Conservation (phyloP, 2,329 filamentous ascomycete genomes). For the Exserohilum rostratum region DNA sequence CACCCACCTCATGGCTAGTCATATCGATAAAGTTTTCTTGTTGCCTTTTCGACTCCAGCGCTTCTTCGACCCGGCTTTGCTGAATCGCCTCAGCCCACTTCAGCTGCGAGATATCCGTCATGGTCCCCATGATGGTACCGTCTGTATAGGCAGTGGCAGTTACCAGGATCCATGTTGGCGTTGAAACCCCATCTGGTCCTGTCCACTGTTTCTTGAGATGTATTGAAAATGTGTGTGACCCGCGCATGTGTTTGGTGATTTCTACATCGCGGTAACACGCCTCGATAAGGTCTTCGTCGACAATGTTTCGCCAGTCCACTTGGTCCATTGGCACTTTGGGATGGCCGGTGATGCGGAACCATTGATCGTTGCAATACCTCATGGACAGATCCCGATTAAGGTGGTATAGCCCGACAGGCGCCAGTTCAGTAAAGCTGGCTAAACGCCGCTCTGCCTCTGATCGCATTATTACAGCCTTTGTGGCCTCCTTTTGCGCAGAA, state of each 20-base stretch:
- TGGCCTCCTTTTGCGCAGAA: constrained; percentile 30
- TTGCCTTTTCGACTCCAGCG: constrained; percentile 26
- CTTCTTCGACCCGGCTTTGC: constrained; percentile 15
- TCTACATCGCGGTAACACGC: constrained; percentile 8
- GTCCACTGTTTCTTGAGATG: constrained; percentile 24
- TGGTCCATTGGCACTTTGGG: constrained; percentile 12
- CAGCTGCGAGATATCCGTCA: constrained; percentile 43
- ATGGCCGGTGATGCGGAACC: constrained; percentile 22
- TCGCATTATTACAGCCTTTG: constrained; percentile 15
- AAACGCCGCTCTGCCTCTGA: constrained; percentile 25
- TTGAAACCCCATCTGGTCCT: constrained; percentile 18
- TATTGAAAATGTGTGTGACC: constrained; percentile 14
- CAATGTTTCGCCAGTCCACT: constrained; percentile 10
- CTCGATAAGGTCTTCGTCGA: constrained; percentile 6
- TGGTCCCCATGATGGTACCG: constrained; percentile 31
- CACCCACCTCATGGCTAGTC: constrained; percentile 25
- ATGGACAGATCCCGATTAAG: constrained; percentile 21
- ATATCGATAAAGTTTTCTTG: constrained; percentile 36
- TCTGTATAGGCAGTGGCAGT: constrained; percentile 21
- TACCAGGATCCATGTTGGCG: constrained; percentile 21
- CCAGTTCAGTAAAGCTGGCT: constrained; percentile 21
- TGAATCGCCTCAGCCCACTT: constrained; percentile 36
- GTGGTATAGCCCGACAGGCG: constrained; percentile 18
- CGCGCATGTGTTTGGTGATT: neutral
- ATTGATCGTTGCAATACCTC: constrained; percentile 29